These are phyloP conservation scores for Phytophthora pinifolia DNA, from an alignment of 352 stramenopile genomes.

Conservation along the genomic window DNA sequence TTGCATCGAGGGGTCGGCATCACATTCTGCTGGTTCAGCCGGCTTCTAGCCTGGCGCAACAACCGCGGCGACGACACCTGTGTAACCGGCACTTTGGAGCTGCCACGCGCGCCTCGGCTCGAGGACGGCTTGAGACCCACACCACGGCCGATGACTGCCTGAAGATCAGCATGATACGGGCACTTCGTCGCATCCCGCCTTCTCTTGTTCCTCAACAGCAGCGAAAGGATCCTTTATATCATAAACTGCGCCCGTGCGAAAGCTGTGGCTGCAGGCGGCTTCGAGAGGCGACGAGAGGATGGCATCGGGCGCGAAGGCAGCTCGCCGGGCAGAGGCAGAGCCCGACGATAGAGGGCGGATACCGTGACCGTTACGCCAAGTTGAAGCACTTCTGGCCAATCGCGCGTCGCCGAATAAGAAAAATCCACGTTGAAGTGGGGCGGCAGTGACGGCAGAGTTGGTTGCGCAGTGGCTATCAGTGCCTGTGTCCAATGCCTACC, in stretches of 20 bases:
- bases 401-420: conserved; percentile 28
- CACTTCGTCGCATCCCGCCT: conserved; percentile 14
- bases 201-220: conserved; percentile 11
- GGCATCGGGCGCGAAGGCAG: too few relatives aligned
- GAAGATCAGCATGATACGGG: conserved; percentile 15
- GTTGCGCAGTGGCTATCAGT: too few relatives aligned
- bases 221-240: conserved; percentile 17
- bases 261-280: neutral
- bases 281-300: neutral
- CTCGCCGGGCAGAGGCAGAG: too few relatives aligned
- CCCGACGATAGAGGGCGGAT: neutral
- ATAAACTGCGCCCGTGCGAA: neutral
- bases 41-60: too few relatives aligned
- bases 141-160: too few relatives aligned
- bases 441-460: too few relatives aligned
- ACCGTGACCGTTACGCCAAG: conserved; percentile 14
- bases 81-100: too few relatives aligned
- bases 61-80: too few relatives aligned
- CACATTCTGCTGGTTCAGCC: too few relatives aligned
- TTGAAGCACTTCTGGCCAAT: conserved; percentile 32
- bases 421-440: conserved; percentile 29
- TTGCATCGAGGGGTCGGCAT: too few relatives aligned
- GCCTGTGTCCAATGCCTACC: too few relatives aligned
- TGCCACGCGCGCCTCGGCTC: too few relatives aligned
- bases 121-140: conserved; percentile 5